These are phyloP conservation scores for Vaccinium macrocarpon DNA, from an alignment of 148 eudicot species.

Conservation along the genomic window DNA sequence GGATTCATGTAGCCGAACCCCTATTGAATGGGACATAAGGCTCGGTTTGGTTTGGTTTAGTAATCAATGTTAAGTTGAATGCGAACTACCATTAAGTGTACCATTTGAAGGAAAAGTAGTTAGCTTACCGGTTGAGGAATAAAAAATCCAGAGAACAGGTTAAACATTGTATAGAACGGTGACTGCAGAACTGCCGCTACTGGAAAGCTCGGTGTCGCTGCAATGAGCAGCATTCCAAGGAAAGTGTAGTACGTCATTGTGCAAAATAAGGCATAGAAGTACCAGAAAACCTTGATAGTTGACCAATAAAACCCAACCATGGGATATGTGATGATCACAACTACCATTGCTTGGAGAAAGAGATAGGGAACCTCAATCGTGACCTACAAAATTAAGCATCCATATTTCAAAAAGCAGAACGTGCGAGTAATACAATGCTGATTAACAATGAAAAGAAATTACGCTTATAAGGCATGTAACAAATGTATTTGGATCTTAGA, in stretches of 20 bases:
- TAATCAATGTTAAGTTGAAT: not conserved
- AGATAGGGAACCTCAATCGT: slow-evolving; percentile 67
- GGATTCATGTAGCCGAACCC: too few relatives aligned
- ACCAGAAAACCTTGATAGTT: slow-evolving; percentile 59
- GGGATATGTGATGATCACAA: slow-evolving; percentile 61
- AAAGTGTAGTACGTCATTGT: slow-evolving; percentile 57
- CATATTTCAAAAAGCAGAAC: not conserved
- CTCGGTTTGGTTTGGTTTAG: too few relatives aligned
- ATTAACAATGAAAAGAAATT: not conserved
- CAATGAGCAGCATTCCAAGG: slow-evolving; percentile 66
- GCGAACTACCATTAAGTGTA: too few relatives aligned
- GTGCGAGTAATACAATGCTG: not conserved
- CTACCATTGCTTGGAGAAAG: slow-evolving; percentile 39
- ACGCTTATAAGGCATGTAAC: not conserved
- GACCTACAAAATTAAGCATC: slow-evolving; percentile 38
- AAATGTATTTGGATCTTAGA: not conserved
- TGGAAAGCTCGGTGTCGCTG: slow-evolving; percentile 59
- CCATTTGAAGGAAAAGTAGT: not conserved
- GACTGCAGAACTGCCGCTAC: slow-evolving; percentile 49
- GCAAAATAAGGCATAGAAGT: slow-evolving; percentile 56
- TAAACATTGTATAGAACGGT: slow-evolving; percentile 40
- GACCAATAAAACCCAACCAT: slow-evolving; percentile 72
- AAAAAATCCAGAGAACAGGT: slow-evolving; percentile 61
- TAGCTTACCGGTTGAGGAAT: slow-evolving; percentile 67
- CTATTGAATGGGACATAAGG: too few relatives aligned